Evolutionary conservation across 1,284 basidiomycete species (phyloP).

Genomic region (Pseudozyma tsukubaensis): DNA sequence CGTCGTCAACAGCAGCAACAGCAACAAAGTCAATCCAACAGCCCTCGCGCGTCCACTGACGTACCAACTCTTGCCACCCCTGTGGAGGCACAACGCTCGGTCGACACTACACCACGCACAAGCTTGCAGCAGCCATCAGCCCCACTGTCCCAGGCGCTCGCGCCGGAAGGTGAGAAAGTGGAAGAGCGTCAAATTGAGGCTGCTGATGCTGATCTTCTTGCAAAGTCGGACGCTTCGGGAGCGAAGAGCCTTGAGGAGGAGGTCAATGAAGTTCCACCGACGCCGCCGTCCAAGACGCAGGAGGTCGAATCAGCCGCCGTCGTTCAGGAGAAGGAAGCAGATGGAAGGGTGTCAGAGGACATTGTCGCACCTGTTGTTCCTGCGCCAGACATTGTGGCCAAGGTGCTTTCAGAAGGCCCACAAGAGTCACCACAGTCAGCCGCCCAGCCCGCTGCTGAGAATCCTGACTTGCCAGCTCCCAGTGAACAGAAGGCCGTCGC

Average conservation of each 20-base stretch:
- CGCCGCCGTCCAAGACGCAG: conserved; percentile 30
- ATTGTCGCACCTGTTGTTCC: conserved; percentile 35
- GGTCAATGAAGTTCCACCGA: conserved; percentile 25
- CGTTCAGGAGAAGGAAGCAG: conserved; percentile 23
- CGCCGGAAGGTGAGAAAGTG: too few species aligned
- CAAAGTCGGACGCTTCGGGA: conserved; percentile 5
- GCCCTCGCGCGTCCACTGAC: conserved; percentile 36
- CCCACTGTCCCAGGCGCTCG: background rate
- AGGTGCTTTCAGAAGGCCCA: conserved; percentile 13
- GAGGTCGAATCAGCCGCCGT: background rate
- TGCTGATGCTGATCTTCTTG: conserved; percentile 2
- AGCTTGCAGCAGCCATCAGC: conserved; percentile 25
- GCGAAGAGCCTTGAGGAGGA: conserved; percentile 39
- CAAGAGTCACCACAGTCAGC: conserved; percentile 8
- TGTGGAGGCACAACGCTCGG: conserved; percentile 11
- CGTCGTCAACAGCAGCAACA: conserved; percentile 45
- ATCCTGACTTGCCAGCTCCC: background rate
- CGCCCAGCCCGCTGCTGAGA: background rate
- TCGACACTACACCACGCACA: conserved; percentile 33
- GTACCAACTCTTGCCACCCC: conserved; percentile 15
- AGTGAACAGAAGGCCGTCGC: background rate
- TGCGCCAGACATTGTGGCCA: conserved; percentile 25
- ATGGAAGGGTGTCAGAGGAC: conserved; percentile 26
- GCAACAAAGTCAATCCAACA: conserved; percentile 26
- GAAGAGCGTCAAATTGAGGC: background rate